Base-by-base conservation (phyloP, 768 basidiomycete species). In the Pluteus cervinus region DNA sequence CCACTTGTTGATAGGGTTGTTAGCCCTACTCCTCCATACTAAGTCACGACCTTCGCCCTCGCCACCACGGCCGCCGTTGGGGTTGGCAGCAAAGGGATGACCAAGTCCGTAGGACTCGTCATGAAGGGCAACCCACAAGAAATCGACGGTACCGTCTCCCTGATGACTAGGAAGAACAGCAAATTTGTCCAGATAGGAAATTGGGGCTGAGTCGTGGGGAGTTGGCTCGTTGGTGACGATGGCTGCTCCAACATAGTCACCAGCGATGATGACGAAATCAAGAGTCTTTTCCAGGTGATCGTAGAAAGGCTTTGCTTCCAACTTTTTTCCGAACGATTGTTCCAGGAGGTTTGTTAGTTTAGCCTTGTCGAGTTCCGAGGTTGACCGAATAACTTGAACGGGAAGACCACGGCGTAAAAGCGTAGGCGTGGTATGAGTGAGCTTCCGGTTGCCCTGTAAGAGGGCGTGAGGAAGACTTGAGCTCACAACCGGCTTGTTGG, bases 1-100 rank as follows among this genome's bases (percentile, higher is more conserved):
- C 96, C 96, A 99, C 62, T 92, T 94, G 65, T 99, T 99, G 40
- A 98, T 80, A 0, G 92, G 93, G 58, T 99, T 99, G 62, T 96
- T 74, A 5, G 85, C 72, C 38, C 96, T 74, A 56, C 82, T 86
- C 31, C 96, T 78, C 96, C 96, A 99, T 25, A 99, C 91, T 41
- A 99, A 73, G 54, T 98, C 96, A 29, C 80, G 71, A n/a, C 93
- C 92, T 56, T 85, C 77, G 18, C 94, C 93, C 40, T 76, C 69
- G 22, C 94, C 96, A 37, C 82, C 79, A 51, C 87, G 82, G 10
- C 96, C 94, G 1, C 96, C 87, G 42, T 94, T 94, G 21, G 92
- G 87, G 58, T 99, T 99, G 41, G 86, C 84, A 28, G 96, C 88
- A 62, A 86, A 93, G 7, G 86, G 81, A 35, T 93, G 76, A 1